A percentile compares a stretch with the other conserved stretches of the same genome.
These are phyloP conservation scores for Vigna reflexopilosa DNA, from an alignment of 306 rosid genomes.

Conservation along the genomic window DNA sequence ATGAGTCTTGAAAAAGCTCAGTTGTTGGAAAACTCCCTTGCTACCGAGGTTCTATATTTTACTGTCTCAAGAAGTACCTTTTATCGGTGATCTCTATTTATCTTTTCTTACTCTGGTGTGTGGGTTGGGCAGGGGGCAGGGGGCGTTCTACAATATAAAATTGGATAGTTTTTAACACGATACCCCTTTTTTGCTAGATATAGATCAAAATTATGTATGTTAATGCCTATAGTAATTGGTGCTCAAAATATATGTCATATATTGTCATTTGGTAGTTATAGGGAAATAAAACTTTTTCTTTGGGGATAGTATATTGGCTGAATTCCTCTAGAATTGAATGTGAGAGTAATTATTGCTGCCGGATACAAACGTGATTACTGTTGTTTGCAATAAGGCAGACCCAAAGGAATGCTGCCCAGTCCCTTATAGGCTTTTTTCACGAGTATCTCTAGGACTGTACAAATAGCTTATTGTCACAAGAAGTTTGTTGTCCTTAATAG, in stretches of 20 bases:
- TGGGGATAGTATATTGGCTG: conserved; percentile 15
- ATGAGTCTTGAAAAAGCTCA: conserved; percentile 94
- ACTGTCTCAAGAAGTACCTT: conserved; percentile 4
- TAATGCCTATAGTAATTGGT: background rate
- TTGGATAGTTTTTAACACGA: conserved; percentile 12
- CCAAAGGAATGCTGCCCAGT: conserved; percentile 17
- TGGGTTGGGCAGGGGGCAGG: too few species aligned
- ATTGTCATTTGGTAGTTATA: background rate
- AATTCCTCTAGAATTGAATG: conserved; percentile 29
- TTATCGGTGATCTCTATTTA: too few species aligned
- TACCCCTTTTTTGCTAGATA: conserved; percentile 31
- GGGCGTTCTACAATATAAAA: background rate
- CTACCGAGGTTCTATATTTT: conserved; percentile 54
- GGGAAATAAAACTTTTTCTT: background rate
- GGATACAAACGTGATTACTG: conserved; percentile 18
- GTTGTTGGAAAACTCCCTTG: conserved; percentile 57
- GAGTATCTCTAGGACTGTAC: background rate
- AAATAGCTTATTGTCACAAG: background rate
- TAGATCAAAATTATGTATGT: conserved; percentile 19
- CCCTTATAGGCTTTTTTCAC: conserved; percentile 14
- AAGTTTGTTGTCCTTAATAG: conserved; percentile 10
- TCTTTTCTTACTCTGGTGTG: background rate
- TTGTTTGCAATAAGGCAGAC: conserved; percentile 29
- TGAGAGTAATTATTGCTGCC: conserved; percentile 25
- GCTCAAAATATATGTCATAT: background rate